Evolutionary conservation across 371 early-diverging fungal species (phyloP), one percentile per base, ranked within the genome.

Genomic region (Mortierella sp.): DNA sequence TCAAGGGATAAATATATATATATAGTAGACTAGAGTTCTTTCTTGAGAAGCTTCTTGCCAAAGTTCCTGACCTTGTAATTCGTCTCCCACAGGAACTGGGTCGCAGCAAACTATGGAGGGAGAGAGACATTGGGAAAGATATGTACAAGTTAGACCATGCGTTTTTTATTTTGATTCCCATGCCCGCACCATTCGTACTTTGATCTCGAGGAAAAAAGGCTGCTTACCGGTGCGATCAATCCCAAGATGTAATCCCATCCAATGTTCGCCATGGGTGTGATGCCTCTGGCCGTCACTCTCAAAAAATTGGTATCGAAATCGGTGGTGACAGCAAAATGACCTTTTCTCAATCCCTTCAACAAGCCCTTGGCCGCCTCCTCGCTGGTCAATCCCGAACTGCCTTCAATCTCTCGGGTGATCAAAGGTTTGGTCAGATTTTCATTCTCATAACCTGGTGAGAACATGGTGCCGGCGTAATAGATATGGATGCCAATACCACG

Each of bases 401-500:
- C 93, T 72, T 97, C 97, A 51, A 97, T 88, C n/a, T 83, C 81
- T 54, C 86, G 90, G 1, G 96, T 95, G 7, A 94, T 78, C 53
- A 84, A 53, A 12, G 96, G 96, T 74, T 97, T 97, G 6, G 87
- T 93, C 80, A 83, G 51, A 64, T 96, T 92, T 86, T 93, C 96
- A 8, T 62, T 79, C 30, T 88, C 89, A 66, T 86, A 93, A 18
- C 96, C 96, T 39, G 93, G 94, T 0, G 93, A 88, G 34, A 86
- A 83, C 58, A 96, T 95, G 2, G 89, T 91, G 27, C 93, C 94
- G 0, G 94, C 91, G 64, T 89, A 92, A 63, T 91, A 95, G 58
- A 94, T 88, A 56, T 94, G 93, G 7, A 93, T 85, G 42, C 81
- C 79, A 58, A 97, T 92, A 1, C 78, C 84, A n/a, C n/a, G n/a